Conservation (phyloP, 116 monocot species). For the Posidonia oceanica region DNA sequence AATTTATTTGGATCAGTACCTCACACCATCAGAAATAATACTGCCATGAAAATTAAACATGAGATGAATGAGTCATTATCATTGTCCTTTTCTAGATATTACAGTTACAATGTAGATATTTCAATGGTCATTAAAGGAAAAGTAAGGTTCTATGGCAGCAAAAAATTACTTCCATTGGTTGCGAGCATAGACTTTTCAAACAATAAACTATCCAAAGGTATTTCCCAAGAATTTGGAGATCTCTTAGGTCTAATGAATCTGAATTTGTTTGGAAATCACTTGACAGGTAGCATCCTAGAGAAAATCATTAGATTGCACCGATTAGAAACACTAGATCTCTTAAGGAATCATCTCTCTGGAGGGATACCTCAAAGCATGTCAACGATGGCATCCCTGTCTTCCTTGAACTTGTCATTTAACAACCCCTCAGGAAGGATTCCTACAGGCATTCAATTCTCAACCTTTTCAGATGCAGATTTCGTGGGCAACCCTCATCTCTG, state of each 20-base stretch:
- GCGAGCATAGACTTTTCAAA: conserved; percentile 29
- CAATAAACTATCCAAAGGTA: conserved; percentile 26
- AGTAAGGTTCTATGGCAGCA: not conserved
- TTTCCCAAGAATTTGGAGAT: conserved; percentile 17
- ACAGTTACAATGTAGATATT: too few relatives aligned
- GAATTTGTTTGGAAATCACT: conserved; percentile 24
- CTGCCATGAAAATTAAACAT: conserved; percentile 1
- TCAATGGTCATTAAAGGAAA: conserved; percentile 8
- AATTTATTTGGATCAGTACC: conserved; percentile 24
- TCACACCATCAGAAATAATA: not conserved
- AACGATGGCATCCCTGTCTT: not conserved
- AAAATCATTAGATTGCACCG: not conserved
- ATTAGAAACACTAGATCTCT: conserved; percentile 15
- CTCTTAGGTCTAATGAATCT: conserved; percentile 12
- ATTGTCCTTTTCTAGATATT: too few relatives aligned
- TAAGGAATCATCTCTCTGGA: conserved; percentile 14
- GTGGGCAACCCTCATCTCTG: conserved; percentile 11
- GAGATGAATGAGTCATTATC: not conserved
- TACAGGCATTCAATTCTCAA: conserved; percentile 3
- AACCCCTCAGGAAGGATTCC: conserved; percentile 20
- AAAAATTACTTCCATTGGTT: conserved; percentile 10
- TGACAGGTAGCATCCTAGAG: conserved; percentile 6
- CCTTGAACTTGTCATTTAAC: conserved; percentile 16
- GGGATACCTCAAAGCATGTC: conserved; percentile 7
- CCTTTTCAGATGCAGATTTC: conserved; percentile 5